Conservation (phyloP, 2,329 filamentous ascomycete species). For the Fusarium sp. region DNA sequence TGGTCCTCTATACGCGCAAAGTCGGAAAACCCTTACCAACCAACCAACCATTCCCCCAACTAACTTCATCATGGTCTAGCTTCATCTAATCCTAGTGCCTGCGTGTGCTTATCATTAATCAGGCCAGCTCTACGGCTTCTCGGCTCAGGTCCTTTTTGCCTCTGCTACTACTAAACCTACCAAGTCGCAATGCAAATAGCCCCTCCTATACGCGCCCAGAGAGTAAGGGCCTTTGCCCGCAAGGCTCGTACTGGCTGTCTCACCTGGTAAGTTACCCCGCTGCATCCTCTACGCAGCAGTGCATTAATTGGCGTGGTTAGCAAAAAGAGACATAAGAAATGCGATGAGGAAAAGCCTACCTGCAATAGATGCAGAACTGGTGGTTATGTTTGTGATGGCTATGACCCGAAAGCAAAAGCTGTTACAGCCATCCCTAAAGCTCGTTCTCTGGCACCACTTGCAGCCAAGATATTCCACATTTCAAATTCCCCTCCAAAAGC, state of each 20-base stretch:
- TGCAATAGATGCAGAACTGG: slow-evolving; percentile 19
- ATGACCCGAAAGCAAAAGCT: neutral
- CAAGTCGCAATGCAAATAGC: neutral
- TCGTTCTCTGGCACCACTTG: neutral
- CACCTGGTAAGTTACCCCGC: slow-evolving; percentile 6
- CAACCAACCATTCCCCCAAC: too few species aligned
- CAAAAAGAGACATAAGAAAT: slow-evolving; percentile 24
- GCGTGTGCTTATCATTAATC: neutral
- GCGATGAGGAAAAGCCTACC: slow-evolving; percentile 11
- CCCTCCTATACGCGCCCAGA: slow-evolving; percentile 1
- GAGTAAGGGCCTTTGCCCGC: slow-evolving; percentile 5
- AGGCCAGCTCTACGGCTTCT: neutral
- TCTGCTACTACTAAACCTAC: neutral
- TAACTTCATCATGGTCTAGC: too few species aligned
- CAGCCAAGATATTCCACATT: neutral
- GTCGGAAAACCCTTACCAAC: too few species aligned
- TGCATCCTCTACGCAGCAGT: neutral
- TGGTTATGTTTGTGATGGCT: slow-evolving; percentile 24
- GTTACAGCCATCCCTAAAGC: neutral
- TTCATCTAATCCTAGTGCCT: neutral
- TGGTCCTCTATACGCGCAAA: slow-evolving; percentile 14
- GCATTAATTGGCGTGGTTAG: neutral
- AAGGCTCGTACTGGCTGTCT: slow-evolving; percentile 19
- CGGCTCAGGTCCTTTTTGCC: neutral
- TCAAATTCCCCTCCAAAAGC: neutral